These are phyloP conservation scores for Lentinula aciculospora DNA, from an alignment of 768 basidiomycete species.

Conservation along the genomic window DNA sequence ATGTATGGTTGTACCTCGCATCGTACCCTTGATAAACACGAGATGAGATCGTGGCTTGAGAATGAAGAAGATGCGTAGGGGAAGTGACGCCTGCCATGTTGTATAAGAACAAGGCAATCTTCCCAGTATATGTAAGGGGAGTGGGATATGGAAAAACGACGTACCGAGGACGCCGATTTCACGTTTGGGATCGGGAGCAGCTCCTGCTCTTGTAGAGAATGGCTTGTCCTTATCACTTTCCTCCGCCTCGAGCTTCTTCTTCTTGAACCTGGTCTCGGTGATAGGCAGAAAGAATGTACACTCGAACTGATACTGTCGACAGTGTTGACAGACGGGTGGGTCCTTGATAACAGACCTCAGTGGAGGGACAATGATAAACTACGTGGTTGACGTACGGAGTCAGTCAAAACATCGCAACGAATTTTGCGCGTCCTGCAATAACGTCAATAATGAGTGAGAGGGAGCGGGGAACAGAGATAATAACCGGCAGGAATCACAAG, in stretches of 20 bases:
- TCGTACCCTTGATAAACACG: conserved; percentile 86
- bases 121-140: conserved; percentile 7
- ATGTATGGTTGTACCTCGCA: conserved; percentile 80
- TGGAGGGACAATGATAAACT: background rate
- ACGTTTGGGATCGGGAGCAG: conserved; percentile 39
- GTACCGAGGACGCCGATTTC: conserved; percentile 64
- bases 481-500: conserved; percentile 73
- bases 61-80: conserved; percentile 82
- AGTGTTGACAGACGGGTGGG: conserved; percentile 85
- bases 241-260: conserved; percentile 75
- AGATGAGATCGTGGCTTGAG: conserved; percentile 79
- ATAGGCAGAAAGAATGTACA: conserved; percentile 99
- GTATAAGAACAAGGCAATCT: conserved; percentile 34
- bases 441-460: background rate
- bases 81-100: conserved; percentile 75
- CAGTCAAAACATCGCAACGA: conserved; percentile 84
- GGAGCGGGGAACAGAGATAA: background rate
- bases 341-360: conserved; percentile 29
- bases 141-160: conserved; percentile 16
- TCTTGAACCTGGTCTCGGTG: conserved; percentile 98
- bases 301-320: conserved; percentile 89
- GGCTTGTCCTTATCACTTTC: conserved; percentile 38
- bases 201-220: conserved; percentile 24
- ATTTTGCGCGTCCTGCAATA: conserved; percentile 73
- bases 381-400: conserved; percentile 28